Evolutionary conservation across 2,329 filamentous ascomycete genomes (phyloP), one percentile per base, ranked within the genome.

Genomic region (Phialophora macrospora): DNA sequence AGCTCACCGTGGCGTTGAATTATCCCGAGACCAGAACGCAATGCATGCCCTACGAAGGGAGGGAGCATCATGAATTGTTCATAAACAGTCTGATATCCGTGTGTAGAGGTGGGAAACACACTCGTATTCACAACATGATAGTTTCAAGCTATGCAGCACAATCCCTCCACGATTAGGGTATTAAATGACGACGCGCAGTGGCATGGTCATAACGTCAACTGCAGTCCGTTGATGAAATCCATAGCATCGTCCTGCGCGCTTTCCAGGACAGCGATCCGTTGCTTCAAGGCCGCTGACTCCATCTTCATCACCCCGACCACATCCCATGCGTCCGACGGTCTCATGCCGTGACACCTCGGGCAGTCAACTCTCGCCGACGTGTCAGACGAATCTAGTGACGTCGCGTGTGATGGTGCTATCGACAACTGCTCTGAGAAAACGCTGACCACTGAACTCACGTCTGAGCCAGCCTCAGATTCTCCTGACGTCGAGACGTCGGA

Each of bases 391-490:
- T 65, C 60, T 12, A 70, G 55, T 2, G 71, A 71, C 3, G 67
- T 72, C 14, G 55, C 64, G 4, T 64, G 63, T 14, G 68, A 70
- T 4, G 61, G 56, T 12, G 57, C 60, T 32, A 62, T 56, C 44
- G 68, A 70, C 76, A 62, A 67, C 64, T 75, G 74, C 20, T 77
- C 75, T 0, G 79, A 82, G 70, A 82, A 83, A 22, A 84, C 74
- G 60, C 82, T 80, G 30, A 81, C 80, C 9, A 78, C 77, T 26
- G 83, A 78, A 46, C 81, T 83, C 63, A 86, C 84, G 28, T 82
- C 85, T 2, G 83, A 86, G 68, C 87, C 85, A 67, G 87, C 87
- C 55, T 85, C 85, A 5, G 85, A 87, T 72, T 87, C 85, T 59
- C 82, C 81, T 12, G 78, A 80, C 24, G 77, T 74, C 3, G 79